phyloP scores from a whole-genome alignment of 139 green algal genomes.

The Limnomonas spitsbergensis region DNA sequence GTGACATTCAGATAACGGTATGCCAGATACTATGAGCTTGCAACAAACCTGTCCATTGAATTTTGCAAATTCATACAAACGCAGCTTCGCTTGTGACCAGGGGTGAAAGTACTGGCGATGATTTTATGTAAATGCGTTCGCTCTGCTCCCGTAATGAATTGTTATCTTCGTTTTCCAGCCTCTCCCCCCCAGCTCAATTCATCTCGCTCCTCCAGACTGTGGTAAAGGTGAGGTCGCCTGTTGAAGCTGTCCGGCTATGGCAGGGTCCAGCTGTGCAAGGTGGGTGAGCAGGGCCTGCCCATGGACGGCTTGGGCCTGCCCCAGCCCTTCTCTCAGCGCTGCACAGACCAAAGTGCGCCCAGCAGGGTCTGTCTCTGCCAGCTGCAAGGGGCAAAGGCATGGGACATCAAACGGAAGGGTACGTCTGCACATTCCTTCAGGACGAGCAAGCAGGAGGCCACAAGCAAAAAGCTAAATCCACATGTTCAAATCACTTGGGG shows the following conservation, averaged over 20 bases:
- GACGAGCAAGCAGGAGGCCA: not conserved
- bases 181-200: too few relatives aligned
- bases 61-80: too few relatives aligned
- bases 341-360: not conserved
- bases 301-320: not conserved
- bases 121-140: too few relatives aligned
- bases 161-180: too few relatives aligned
- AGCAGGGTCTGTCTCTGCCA: not conserved
- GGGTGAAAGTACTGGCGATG: too few relatives aligned
- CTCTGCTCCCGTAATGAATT: too few relatives aligned
- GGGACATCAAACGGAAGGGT: not conserved
- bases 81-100: too few relatives aligned
- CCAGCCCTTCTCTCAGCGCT: not conserved
- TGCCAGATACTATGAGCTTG: too few relatives aligned
- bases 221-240: too few relatives aligned
- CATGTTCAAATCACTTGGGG: not conserved
- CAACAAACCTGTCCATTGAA: too few relatives aligned
- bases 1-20: too few relatives aligned
- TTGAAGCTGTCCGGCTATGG: not conserved
- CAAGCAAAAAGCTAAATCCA: not conserved
- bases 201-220: too few relatives aligned
- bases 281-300: not conserved
- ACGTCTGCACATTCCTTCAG: not conserved
- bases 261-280: not conserved
- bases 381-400: not conserved